Evolutionary conservation across 768 basidiomycete genomes (phyloP).

Genomic region (Boletus rufocinnamomeus): DNA sequence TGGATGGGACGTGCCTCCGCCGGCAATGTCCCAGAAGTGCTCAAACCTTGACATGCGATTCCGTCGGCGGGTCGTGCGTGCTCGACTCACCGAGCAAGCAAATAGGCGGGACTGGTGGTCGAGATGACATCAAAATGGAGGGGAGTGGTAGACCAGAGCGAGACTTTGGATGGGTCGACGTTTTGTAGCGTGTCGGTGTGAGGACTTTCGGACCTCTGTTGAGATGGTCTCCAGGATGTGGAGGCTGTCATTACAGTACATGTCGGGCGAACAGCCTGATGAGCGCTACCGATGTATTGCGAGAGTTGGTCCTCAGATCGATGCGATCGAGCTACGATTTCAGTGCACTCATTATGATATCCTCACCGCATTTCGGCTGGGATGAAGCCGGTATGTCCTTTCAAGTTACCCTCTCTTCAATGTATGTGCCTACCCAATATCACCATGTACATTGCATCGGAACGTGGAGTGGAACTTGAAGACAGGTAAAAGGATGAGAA

Average conservation of each 20-base stretch:
- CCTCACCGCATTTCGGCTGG: too few relatives aligned
- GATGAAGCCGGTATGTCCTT: too few relatives aligned
- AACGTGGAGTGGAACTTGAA: too few relatives aligned
- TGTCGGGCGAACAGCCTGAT: slow-evolving; percentile 12
- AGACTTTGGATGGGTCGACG: slow-evolving; percentile 16
- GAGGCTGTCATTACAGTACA: slow-evolving; percentile 9
- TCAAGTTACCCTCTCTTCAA: too few relatives aligned
- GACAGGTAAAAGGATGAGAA: too few relatives aligned
- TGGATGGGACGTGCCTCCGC: background rate
- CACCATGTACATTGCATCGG: background rate
- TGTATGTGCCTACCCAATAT: background rate
- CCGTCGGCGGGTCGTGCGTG: background rate
- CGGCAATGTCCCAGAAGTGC: slow-evolving; percentile 3
- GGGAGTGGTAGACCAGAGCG: slow-evolving; percentile 21
- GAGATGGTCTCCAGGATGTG: slow-evolving; percentile 15
- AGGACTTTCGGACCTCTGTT: slow-evolving; percentile 6
- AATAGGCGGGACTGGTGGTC: background rate
- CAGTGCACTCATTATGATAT: background rate
- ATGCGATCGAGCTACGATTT: slow-evolving; percentile 1
- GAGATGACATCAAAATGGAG: background rate
- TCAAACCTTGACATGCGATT: slow-evolving; percentile 18
- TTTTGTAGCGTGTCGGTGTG: slow-evolving; percentile 9
- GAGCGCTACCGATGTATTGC: slow-evolving; percentile 5
- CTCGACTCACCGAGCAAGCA: slow-evolving; percentile 19
- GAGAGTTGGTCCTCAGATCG: slow-evolving; percentile 1